Evolutionary conservation across 306 rosid genomes (phyloP).

Genomic region (Quercus robur): DNA sequence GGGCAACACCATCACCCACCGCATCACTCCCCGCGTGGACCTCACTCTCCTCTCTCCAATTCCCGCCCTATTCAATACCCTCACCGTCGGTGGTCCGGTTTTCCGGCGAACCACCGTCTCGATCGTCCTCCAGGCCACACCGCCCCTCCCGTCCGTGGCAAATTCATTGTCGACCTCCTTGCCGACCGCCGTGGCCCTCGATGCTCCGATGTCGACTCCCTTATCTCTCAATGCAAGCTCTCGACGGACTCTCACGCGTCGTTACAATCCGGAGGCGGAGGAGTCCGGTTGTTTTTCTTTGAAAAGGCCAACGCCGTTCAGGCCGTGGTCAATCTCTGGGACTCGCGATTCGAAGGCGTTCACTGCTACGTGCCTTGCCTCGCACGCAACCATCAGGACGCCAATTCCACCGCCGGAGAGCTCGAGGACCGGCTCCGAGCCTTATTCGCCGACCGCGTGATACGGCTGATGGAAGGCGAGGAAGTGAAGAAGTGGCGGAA

Average conservation of each 20-base stretch:
- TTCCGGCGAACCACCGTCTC: neutral
- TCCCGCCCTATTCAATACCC: neutral
- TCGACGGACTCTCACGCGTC: conserved; percentile 23
- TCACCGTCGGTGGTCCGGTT: neutral
- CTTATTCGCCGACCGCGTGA: conserved; percentile 41
- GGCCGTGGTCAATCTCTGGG: conserved; percentile 64
- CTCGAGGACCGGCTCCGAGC: conserved; percentile 40
- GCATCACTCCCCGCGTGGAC: conserved; percentile 2
- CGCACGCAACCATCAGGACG: conserved; percentile 9
- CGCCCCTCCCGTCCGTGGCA: neutral
- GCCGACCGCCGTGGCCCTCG: conserved; percentile 5
- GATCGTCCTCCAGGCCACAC: conserved; percentile 21
- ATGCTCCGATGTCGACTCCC: conserved; percentile 16
- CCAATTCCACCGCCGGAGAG: conserved; percentile 45
- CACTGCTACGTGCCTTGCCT: conserved; percentile 52
- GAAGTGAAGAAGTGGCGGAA: conserved; percentile 44
- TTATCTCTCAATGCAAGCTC: conserved; percentile 39
- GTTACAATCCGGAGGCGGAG: conserved; percentile 27
- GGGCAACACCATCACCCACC: conserved; percentile 4
- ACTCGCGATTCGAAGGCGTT: conserved; percentile 37
- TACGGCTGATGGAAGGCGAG: conserved; percentile 48
- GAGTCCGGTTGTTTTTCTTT: conserved; percentile 29
- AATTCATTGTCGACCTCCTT: conserved; percentile 45
- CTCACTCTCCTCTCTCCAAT: neutral
- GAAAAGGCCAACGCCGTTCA: conserved; percentile 56